Conservation (phyloP, 2,329 filamentous ascomycete genomes). For the Colletotrichum sp. region DNA sequence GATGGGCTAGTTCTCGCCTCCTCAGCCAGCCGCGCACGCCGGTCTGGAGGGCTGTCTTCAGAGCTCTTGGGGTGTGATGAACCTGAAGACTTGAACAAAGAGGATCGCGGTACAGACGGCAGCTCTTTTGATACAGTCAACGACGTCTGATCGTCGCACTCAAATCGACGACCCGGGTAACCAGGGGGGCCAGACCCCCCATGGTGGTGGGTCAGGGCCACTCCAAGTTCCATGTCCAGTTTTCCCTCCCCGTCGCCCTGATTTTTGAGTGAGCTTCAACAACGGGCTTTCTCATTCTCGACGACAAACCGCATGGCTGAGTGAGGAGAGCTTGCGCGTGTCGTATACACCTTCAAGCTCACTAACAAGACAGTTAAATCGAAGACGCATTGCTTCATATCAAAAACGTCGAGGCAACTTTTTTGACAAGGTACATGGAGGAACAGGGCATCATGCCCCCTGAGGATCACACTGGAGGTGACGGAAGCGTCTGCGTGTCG, state of each 20-base stretch:
- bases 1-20: background rate
- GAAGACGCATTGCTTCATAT: background rate
- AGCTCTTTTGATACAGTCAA: slow-evolving; percentile 7
- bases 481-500: slow-evolving; percentile 17
- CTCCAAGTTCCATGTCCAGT: background rate
- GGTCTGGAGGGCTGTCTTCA: background rate
- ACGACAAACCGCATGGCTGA: background rate
- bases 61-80: background rate
- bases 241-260: background rate
- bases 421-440: background rate
- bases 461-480: slow-evolving; percentile 9
- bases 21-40: background rate
- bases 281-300: background rate
- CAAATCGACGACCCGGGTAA: slow-evolving; percentile 2
- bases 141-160: slow-evolving; percentile 13
- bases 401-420: background rate
- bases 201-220: background rate
- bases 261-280: background rate
- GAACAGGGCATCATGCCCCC: background rate
- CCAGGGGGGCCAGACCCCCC: background rate
- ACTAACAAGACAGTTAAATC: background rate
- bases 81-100: background rate
- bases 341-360: background rate
- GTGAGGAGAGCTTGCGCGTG: background rate
- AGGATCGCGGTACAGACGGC: background rate